Percentiles rank a stretch among this genome's conserved stretches.
These are phyloP conservation scores for Calonectria pseudoreteaudii DNA, from an alignment of 2,329 filamentous ascomycete genomes.

Conservation along the genomic window DNA sequence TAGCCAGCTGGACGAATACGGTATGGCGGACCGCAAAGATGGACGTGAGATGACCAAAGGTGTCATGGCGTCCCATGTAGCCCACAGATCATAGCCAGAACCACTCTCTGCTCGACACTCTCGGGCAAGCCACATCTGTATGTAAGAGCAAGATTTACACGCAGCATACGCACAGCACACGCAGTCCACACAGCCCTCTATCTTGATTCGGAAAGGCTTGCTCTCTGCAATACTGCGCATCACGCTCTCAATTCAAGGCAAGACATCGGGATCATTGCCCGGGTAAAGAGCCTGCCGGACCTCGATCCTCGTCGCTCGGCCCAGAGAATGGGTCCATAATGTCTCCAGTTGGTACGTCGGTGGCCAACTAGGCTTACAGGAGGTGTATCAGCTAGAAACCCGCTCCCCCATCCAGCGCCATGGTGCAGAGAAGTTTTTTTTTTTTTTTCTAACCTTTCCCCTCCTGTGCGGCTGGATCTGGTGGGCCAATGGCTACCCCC, in stretches of 20 bases:
- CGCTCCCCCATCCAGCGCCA: slow-evolving; percentile 27
- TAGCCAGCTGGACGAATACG: neutral
- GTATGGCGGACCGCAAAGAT: neutral
- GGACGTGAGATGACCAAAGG: neutral
- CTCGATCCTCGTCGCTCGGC: neutral
- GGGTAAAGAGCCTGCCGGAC: slow-evolving; percentile 12
- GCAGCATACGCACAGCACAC: neutral
- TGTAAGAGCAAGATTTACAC: slow-evolving; percentile 13
- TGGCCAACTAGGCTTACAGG: slow-evolving; percentile 18
- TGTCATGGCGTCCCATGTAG: slow-evolving; percentile 6
- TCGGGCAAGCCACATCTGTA: slow-evolving; percentile 18
- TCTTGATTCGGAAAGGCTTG: slow-evolving; percentile 12
- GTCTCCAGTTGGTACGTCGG: neutral
- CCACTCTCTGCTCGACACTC: slow-evolving; percentile 12
- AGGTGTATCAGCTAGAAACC: slow-evolving; percentile 20
- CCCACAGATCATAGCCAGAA: neutral
- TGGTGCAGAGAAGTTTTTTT: slow-evolving; percentile 30
- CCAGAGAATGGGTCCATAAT: slow-evolving; percentile 17
- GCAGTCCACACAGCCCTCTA: neutral
- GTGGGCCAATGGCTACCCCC: slow-evolving; percentile 27
- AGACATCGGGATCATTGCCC: neutral
- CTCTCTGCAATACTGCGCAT: slow-evolving; percentile 1
- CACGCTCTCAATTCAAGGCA: slow-evolving; percentile 5
- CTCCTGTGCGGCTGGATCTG: neutral
- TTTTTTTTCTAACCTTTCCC: slow-evolving; percentile 24